A percentile compares a stretch with the other conserved stretches of the same genome.
phyloP scores from a whole-genome alignment of 139 green algal genomes.

The Closterium sp. region DNA sequence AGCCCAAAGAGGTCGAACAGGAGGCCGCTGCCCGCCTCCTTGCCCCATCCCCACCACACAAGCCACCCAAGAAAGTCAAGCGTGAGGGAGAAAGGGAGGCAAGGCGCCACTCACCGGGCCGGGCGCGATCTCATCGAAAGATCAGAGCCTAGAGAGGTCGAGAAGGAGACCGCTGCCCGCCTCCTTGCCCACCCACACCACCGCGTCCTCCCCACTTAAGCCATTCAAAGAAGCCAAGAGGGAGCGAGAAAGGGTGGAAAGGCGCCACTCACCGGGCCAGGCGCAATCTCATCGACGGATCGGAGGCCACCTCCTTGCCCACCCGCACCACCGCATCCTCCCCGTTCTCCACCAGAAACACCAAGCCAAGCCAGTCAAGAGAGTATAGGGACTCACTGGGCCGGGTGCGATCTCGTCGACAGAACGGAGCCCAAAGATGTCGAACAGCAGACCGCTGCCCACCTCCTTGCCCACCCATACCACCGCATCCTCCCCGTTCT shows the following conservation, averaged over 20 bases:
- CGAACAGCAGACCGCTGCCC: conserved; percentile 41
- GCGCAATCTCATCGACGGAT: too few species aligned
- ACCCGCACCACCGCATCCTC: too few species aligned
- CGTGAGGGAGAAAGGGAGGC: background rate
- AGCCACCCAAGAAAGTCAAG: background rate
- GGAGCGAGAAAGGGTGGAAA: background rate
- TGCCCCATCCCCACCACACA: background rate
- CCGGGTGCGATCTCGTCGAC: conserved; percentile 56
- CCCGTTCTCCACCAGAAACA: conserved; percentile 93
- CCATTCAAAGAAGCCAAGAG: background rate
- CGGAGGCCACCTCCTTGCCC: too few species aligned
- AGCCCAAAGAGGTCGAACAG: background rate
- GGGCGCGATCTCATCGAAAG: too few species aligned
- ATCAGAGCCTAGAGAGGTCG: background rate
- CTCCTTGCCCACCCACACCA: conserved; percentile 94
- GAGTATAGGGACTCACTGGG: background rate
- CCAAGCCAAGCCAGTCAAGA: conserved; percentile 32
- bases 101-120: conserved; percentile 20
- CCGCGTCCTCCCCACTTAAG: conserved; percentile 31
- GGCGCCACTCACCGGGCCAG: conserved; percentile 13
- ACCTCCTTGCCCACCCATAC: conserved; percentile 80
- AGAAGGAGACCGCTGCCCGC: too few species aligned
- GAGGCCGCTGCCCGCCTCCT: too few species aligned
- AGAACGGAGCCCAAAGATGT: conserved; percentile 65
- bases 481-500: conserved; percentile 81